Conservation (phyloP, 78 protist species). For the Dictyostelium citrinum region DNA sequence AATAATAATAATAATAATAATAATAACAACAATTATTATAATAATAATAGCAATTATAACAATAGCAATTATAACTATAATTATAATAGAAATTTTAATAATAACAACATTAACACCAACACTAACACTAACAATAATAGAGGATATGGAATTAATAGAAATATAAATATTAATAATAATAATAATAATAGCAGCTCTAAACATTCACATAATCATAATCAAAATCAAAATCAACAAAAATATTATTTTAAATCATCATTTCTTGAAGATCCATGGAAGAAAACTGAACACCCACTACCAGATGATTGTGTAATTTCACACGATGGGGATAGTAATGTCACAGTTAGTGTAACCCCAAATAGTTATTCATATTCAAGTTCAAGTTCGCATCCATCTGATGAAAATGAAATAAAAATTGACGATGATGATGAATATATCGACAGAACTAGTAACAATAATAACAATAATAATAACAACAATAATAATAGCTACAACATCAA, state of each 20-base stretch:
- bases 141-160: background rate
- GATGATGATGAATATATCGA: background rate
- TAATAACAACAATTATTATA: background rate
- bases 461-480: background rate
- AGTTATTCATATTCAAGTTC: background rate
- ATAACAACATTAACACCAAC: too few relatives aligned
- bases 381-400: background rate
- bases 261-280: conserved; percentile 46
- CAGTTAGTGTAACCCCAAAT: background rate
- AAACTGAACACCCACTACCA: background rate
- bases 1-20: background rate
- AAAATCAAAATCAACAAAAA: background rate
- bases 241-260: conserved; percentile 23
- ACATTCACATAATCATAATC: background rate
- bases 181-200: background rate
- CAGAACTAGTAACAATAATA: background rate
- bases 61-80: background rate
- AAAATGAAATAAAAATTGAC: background rate
- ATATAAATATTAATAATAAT: background rate
- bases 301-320: background rate
- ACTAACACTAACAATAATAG: too few relatives aligned
- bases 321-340: background rate
- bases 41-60: background rate
- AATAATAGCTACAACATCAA: background rate
- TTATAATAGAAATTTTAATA: background rate